Conservation (phyloP, 805 yeast species). For the Monosporozyma servazzii region DNA sequence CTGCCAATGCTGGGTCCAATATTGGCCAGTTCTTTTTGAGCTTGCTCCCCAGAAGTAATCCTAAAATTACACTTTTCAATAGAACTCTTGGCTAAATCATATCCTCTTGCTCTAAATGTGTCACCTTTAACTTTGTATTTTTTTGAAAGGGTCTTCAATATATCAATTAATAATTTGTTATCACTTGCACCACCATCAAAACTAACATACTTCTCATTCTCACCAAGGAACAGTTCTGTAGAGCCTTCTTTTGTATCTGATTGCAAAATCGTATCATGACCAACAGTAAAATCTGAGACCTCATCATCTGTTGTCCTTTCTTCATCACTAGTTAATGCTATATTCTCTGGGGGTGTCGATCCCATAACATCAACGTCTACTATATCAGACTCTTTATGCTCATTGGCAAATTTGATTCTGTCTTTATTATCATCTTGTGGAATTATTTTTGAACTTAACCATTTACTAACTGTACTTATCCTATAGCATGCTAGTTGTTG, state of each 20-base stretch:
- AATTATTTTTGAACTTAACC: slow-evolving; percentile 9
- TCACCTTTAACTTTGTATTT: slow-evolving; percentile 24
- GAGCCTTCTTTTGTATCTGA: not conserved
- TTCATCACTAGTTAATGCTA: not conserved
- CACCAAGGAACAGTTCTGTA: not conserved
- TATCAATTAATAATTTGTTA: slow-evolving; percentile 14
- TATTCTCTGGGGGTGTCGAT: not conserved
- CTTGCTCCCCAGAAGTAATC: slow-evolving; percentile 23
- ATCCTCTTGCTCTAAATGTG: slow-evolving; percentile 21
- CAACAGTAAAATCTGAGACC: not conserved
- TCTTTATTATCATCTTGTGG: not conserved
- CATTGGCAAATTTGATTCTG: not conserved
- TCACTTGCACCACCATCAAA: not conserved
- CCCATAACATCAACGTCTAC: not conserved
- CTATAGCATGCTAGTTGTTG: slow-evolving; percentile 9
- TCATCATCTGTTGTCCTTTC: not conserved
- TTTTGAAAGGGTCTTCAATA: slow-evolving; percentile 14
- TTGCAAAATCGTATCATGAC: not conserved
- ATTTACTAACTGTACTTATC: slow-evolving; percentile 12
- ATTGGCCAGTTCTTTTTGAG: slow-evolving; percentile 16
- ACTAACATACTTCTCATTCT: not conserved
- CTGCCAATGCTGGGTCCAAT: slow-evolving; percentile 25
- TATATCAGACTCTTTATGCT: not conserved
- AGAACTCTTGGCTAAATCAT: slow-evolving; percentile 20
- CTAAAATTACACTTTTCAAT: slow-evolving; percentile 13